Base-by-base conservation (phyloP, 805 yeast species). In the Komagataella pseudopastoris region DNA sequence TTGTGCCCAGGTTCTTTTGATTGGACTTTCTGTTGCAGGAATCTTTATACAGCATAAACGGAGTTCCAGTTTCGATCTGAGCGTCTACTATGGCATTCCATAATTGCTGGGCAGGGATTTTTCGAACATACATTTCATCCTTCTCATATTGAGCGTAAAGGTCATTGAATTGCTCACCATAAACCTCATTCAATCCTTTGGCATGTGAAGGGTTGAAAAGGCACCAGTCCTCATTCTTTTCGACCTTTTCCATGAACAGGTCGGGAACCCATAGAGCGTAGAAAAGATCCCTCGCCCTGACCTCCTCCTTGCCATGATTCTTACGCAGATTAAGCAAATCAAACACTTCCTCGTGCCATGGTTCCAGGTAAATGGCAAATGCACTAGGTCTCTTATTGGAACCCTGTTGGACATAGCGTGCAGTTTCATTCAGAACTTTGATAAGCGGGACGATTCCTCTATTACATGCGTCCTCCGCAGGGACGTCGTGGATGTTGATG, bases 331-430 rank as follows among this genome's bases (percentile, higher is more conserved):
- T 91, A 51, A 91, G 67, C 60, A 91, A 84, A 54, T 86, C 96
- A 65, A 88, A 85, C 43, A 91, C 75, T 60, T 91, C 99, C 8
- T 85, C 78, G 64, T 91, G 99, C 99, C 99, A 91, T 52, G 99
- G 97, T 69, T 91, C 99, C 44, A 91, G 66, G 68, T 90, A 91
- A 44, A 89, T 69, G 43, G 96, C 96, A 67, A 91, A 86, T 3
- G 99, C 99, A 55, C 98, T 98, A 0, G 99, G 99, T 61, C 99
- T 76, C 68, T 90, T 90, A 70, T 91, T 91, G 52, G 98, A 98
- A 56, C 99, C 99, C 74, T 91, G 99, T 61, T 91, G 98, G 46
- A 91, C 98, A 62, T 90, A 91, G 59, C 96, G 79, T 17, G 99
- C 98, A 23, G 98, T 89, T 69, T 88, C 85, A 72, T 91, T 91